Evolutionary conservation across 2,329 filamentous ascomycete genomes (phyloP).

Genomic region (Paramyrothecium sp.): DNA sequence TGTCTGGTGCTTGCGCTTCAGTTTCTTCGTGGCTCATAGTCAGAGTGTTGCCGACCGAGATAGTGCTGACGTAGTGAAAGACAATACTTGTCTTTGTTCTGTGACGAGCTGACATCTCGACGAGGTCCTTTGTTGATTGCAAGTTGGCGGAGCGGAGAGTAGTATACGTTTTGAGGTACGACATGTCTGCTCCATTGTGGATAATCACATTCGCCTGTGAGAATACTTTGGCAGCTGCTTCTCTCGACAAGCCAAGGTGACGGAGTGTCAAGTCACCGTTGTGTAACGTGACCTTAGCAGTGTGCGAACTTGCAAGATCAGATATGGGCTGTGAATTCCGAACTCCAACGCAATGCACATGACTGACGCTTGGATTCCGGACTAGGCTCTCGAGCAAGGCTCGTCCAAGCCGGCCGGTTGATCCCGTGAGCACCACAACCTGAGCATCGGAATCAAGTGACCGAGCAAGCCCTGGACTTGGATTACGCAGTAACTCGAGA

Average conservation of each 20-base stretch:
- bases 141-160: neutral
- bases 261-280: neutral
- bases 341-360: neutral
- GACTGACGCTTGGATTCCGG: neutral
- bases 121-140: neutral
- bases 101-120: neutral
- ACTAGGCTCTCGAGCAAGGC: neutral
- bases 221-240: neutral
- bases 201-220: neutral
- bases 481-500: neutral
- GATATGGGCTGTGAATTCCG: neutral
- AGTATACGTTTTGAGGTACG: neutral
- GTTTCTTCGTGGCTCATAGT: neutral
- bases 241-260: neutral
- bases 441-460: neutral
- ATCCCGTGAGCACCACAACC: neutral
- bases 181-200: neutral
- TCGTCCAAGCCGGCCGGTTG: neutral
- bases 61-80: neutral
- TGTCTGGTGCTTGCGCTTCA: neutral
- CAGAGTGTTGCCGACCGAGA: neutral
- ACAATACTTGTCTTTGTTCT: no score
- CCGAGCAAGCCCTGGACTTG: no score
- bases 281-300: neutral
- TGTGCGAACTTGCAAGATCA: neutral